Conservation (phyloP, 2,329 filamentous ascomycete genomes). For the Fonsecaea multimorphosa region DNA sequence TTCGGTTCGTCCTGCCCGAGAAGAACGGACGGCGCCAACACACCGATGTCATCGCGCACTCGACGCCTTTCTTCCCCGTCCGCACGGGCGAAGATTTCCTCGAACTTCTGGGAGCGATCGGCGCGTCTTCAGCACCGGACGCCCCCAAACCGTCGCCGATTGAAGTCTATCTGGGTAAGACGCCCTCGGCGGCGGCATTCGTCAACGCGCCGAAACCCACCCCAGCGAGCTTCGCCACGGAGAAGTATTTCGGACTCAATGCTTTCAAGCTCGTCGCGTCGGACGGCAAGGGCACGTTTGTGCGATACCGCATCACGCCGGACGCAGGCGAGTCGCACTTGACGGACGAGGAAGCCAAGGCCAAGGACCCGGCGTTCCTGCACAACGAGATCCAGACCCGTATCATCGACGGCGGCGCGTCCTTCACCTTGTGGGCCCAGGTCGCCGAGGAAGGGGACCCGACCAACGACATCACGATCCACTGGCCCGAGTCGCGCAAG, state of each 20-base stretch:
- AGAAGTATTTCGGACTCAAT: conserved; percentile 52
- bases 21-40: conserved; percentile 52
- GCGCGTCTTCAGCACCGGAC: conserved; percentile 42
- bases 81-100: conserved; percentile 61
- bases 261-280: conserved; percentile 44
- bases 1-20: conserved; percentile 55
- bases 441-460: conserved; percentile 57
- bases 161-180: conserved; percentile 49
- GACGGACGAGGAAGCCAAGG: conserved; percentile 47
- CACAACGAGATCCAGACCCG: conserved; percentile 55
- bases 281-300: conserved; percentile 54
- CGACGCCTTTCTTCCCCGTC: conserved; percentile 59
- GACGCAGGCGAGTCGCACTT: conserved; percentile 51
- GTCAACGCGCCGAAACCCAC: conserved; percentile 58
- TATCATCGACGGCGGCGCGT: conserved; percentile 47
- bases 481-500: conserved; percentile 60
- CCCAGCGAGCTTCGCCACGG: conserved; percentile 56
- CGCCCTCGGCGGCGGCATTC: conserved; percentile 58
- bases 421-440: conserved; percentile 59
- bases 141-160: conserved; percentile 31
- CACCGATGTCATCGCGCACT: conserved; percentile 64
- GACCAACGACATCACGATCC: conserved; percentile 56
- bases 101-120: conserved; percentile 54
- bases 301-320: conserved; percentile 60
- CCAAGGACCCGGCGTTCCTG: conserved; percentile 53